phyloP scores from a whole-genome alignment of 2,329 filamentous ascomycete genomes.

The Aspergillus sp. region DNA sequence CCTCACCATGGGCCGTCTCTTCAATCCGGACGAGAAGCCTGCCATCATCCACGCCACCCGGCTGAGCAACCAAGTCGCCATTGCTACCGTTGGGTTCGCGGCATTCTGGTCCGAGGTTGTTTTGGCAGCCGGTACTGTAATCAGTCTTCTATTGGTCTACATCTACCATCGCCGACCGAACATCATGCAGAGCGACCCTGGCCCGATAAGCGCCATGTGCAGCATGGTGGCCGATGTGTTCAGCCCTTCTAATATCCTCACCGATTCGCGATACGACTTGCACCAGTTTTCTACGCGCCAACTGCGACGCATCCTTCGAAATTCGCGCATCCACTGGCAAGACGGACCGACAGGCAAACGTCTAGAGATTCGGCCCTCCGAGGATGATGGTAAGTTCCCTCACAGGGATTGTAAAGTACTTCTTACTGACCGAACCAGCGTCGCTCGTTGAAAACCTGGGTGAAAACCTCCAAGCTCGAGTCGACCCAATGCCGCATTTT shows the following conservation, averaged over 20 bases:
- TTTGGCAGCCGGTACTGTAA: slow-evolving; percentile 15
- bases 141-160: slow-evolving; percentile 20
- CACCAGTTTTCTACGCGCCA: slow-evolving; percentile 29
- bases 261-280: slow-evolving; percentile 19
- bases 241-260: slow-evolving; percentile 21
- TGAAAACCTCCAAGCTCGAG: slow-evolving; percentile 17
- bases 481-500: slow-evolving; percentile 29
- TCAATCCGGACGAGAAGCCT: slow-evolving; percentile 21
- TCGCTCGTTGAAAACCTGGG: slow-evolving; percentile 17
- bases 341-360: slow-evolving; percentile 18
- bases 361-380: slow-evolving; percentile 20
- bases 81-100: slow-evolving; percentile 23
- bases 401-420: neutral
- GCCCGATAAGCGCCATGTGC: slow-evolving; percentile 30
- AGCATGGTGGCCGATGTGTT: slow-evolving; percentile 27
- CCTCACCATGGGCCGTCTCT: slow-evolving; percentile 24
- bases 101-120: slow-evolving; percentile 25
- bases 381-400: slow-evolving; percentile 18
- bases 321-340: slow-evolving; percentile 24
- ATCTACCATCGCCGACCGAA: slow-evolving; percentile 23
- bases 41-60: slow-evolving; percentile 15
- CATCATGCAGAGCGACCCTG: slow-evolving; percentile 26
- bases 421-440: slow-evolving; percentile 8
- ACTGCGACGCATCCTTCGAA: slow-evolving; percentile 22
- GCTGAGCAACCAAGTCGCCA: slow-evolving; percentile 20